phyloP scores from a whole-genome alignment of 2,329 filamentous ascomycete species.

The Stagonosporopsis cucurbitacearum region DNA sequence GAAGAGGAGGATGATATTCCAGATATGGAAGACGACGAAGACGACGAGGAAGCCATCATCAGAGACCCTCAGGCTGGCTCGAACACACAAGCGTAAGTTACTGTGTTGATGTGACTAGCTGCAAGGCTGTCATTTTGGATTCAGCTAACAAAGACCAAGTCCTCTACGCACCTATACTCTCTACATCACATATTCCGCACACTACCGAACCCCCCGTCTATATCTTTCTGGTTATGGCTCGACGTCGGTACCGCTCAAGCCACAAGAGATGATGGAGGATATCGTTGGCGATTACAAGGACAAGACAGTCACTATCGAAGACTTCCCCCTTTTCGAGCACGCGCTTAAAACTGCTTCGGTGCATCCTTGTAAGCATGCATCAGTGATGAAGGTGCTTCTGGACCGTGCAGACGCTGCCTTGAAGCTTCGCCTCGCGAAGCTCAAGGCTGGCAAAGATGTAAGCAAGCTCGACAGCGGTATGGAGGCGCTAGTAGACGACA shows the following conservation, averaged over 20 bases:
- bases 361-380: constrained; percentile 95
- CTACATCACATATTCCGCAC: constrained; percentile 97
- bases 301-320: constrained; percentile 97
- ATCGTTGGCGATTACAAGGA: constrained; percentile 97
- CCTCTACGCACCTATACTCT: constrained; percentile 93
- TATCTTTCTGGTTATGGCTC: constrained; percentile 91
- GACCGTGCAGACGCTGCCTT: constrained; percentile 94
- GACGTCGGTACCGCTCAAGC: constrained; percentile 79
- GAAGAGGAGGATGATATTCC: constrained; percentile 83
- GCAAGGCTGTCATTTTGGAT: not conserved
- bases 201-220: constrained; percentile 93
- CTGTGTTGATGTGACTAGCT: not conserved
- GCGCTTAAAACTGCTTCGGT: constrained; percentile 95
- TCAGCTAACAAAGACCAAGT: constrained; percentile 55
- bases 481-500: constrained; percentile 85
- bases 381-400: constrained; percentile 96
- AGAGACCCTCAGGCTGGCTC: constrained; percentile 60
- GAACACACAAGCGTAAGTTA: constrained; percentile 62
- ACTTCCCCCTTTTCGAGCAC: constrained; percentile 93
- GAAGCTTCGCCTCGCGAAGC: constrained; percentile 84
- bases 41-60: constrained; percentile 95
- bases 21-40: constrained; percentile 97
- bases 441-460: constrained; percentile 67
- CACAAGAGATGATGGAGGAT: constrained; percentile 92
- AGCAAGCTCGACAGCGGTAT: constrained; percentile 67